These are phyloP conservation scores for Schoenoplectus triqueter DNA, from an alignment of 202 grass and related monocot genomes.

Conservation along the genomic window DNA sequence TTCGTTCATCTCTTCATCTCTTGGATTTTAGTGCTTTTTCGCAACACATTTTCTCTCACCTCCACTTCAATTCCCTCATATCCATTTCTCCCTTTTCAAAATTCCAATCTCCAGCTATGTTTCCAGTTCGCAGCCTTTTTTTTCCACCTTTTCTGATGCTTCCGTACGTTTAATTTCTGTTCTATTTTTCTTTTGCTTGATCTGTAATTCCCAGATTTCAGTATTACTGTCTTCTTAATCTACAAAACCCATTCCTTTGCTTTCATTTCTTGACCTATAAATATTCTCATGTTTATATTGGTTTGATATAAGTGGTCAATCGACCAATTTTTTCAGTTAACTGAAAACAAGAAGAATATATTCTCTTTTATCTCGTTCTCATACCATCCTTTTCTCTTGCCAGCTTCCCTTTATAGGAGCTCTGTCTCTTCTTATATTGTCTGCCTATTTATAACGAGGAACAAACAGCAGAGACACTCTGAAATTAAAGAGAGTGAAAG, in stretches of 20 bases:
- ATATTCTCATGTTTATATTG: neutral
- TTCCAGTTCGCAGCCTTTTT: conserved; percentile 17
- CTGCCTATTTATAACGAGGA: conserved; percentile 15
- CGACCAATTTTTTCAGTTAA: neutral
- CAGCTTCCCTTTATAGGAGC: conserved; percentile 29
- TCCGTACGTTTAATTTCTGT: neutral
- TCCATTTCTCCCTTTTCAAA: neutral
- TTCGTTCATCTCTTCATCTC: conserved; percentile 29
- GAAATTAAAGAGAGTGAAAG: conserved; percentile 3
- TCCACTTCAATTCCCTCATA: neutral
- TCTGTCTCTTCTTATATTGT: conserved; percentile 14
- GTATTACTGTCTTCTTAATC: neutral
- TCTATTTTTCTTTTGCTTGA: neutral
- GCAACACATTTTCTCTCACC: neutral
- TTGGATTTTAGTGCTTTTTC: conserved; percentile 38
- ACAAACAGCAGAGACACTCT: neutral
- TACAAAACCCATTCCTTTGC: conserved; percentile 24
- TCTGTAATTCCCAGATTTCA: neutral
- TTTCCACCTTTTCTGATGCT: conserved; percentile 4
- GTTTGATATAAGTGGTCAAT: neutral
- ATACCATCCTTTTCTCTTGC: neutral
- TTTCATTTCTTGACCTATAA: conserved; percentile 22
- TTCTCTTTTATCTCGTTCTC: conserved; percentile 35
- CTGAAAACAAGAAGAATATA: conserved; percentile 30
- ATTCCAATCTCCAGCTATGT: conserved; percentile 21